Evolutionary conservation across 1,284 basidiomycete genomes (phyloP).

Genomic region (Ganoderma leucocontextum): DNA sequence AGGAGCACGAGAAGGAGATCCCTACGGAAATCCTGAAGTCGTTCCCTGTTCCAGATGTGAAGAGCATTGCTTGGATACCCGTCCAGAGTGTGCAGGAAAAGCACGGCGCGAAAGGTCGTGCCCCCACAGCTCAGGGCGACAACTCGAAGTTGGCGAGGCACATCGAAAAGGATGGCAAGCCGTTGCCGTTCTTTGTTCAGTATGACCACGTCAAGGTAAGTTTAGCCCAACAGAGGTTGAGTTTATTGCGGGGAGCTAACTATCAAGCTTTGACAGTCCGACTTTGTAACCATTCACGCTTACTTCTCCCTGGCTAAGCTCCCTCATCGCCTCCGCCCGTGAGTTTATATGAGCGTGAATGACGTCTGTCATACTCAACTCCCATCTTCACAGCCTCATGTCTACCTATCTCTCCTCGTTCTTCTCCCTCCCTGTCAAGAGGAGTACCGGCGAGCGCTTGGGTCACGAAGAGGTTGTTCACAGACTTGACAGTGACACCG

Average conservation of each 20-base stretch:
- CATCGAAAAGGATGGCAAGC: conserved; percentile 74
- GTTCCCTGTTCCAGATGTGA: conserved; percentile 90
- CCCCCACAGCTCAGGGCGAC: conserved; percentile 33
- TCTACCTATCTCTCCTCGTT: conserved; percentile 88
- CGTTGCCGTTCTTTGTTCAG: conserved; percentile 90
- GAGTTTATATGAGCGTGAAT: conserved; percentile 25
- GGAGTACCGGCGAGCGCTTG: conserved; percentile 74
- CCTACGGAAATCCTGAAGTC: conserved; percentile 82
- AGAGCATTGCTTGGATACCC: conserved; percentile 94
- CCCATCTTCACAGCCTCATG: conserved; percentile 63
- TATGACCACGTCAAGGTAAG: conserved; percentile 87
- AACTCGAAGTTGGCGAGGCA: conserved; percentile 62
- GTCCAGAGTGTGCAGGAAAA: conserved; percentile 84
- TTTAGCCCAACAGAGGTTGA: conserved; percentile 6
- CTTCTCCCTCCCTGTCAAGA: conserved; percentile 88
- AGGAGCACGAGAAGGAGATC: conserved; percentile 86
- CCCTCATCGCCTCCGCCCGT: conserved; percentile 81
- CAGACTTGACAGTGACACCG: conserved; percentile 90
- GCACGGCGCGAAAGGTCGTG: conserved; percentile 54
- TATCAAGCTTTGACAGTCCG: conserved; percentile 63
- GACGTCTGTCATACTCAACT: conserved; percentile 20
- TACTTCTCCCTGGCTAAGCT: conserved; percentile 80
- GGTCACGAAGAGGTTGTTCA: conserved; percentile 93
- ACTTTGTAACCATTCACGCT: conserved; percentile 88
- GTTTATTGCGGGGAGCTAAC: neutral